Conservation (phyloP, 768 basidiomycete genomes). For the Leccinum uliginosum region DNA sequence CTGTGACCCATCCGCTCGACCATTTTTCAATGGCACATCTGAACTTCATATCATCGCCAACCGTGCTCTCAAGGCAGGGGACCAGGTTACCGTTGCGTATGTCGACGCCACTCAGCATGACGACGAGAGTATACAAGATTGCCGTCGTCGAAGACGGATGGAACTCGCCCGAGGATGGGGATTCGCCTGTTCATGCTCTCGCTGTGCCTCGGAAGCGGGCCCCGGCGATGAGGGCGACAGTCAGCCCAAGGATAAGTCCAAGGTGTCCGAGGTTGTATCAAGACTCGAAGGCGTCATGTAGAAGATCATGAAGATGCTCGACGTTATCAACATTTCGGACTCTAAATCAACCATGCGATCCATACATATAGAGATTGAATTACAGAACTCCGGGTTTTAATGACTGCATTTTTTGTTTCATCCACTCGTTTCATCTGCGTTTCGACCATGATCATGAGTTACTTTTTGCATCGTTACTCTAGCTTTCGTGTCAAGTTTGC, state of each 20-base stretch:
- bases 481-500: conserved; percentile 4
- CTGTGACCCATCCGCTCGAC: conserved; percentile 62
- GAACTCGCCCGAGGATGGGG: conserved; percentile 81
- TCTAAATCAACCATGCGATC: neutral
- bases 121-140: conserved; percentile 50
- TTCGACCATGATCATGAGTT: neutral
- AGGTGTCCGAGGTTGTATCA: conserved; percentile 36
- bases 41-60: conserved; percentile 68
- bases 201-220: conserved; percentile 55
- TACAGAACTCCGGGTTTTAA: neutral
- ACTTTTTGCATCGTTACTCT: neutral
- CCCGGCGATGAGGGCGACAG: conserved; percentile 26
- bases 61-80: conserved; percentile 65
- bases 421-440: neutral
- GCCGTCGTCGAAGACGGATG: conserved; percentile 59
- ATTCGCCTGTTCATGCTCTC: conserved; percentile 69
- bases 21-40: conserved; percentile 65
- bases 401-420: neutral
- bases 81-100: conserved; percentile 71
- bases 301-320: neutral
- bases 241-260: conserved; percentile 49
- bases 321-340: neutral
- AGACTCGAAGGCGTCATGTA: conserved; percentile 25
- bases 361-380: neutral
- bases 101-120: conserved; percentile 60